A percentile compares a stretch with the other conserved stretches of the same genome.
These are phyloP conservation scores for Vigna unguiculata DNA, from an alignment of 306 rosid species.

Conservation along the genomic window DNA sequence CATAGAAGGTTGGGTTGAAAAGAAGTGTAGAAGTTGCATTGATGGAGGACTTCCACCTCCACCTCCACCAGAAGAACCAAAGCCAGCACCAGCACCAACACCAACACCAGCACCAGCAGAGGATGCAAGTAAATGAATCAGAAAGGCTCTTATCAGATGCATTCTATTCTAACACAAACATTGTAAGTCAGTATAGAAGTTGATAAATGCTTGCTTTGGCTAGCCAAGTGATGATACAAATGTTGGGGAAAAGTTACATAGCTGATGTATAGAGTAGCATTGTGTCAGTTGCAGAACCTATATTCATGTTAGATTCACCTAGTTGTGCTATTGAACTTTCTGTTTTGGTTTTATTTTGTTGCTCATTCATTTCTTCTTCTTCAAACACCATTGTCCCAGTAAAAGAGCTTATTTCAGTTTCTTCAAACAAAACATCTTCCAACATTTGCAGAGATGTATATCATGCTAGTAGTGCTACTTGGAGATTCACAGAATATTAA, in stretches of 20 bases:
- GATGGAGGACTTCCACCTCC: conserved; percentile 66
- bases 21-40: conserved; percentile 80
- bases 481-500: background rate
- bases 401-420: conserved; percentile 8
- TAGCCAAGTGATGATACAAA: conserved; percentile 18
- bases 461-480: background rate
- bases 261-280: conserved; percentile 39
- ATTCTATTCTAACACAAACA: conserved; percentile 45
- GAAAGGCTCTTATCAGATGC: conserved; percentile 12
- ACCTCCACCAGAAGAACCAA: conserved; percentile 54
- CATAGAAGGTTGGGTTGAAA: conserved; percentile 92
- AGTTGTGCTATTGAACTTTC: conserved; percentile 33
- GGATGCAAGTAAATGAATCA: conserved; percentile 56
- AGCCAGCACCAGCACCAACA: conserved; percentile 29
- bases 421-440: conserved; percentile 30
- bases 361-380: conserved; percentile 24
- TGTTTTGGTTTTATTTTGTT: conserved; percentile 35
- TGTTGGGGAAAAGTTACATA: conserved; percentile 38
- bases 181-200: conserved; percentile 33
- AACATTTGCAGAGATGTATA: background rate
- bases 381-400: background rate
- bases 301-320: conserved; percentile 34
- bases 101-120: conserved; percentile 32
- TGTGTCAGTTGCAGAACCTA: conserved; percentile 45
- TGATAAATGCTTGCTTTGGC: conserved; percentile 41